Evolutionary conservation across 2,329 filamentous ascomycete genomes (phyloP), one percentile per base, ranked within the genome.

Genomic region (Elsinoe batatas): DNA sequence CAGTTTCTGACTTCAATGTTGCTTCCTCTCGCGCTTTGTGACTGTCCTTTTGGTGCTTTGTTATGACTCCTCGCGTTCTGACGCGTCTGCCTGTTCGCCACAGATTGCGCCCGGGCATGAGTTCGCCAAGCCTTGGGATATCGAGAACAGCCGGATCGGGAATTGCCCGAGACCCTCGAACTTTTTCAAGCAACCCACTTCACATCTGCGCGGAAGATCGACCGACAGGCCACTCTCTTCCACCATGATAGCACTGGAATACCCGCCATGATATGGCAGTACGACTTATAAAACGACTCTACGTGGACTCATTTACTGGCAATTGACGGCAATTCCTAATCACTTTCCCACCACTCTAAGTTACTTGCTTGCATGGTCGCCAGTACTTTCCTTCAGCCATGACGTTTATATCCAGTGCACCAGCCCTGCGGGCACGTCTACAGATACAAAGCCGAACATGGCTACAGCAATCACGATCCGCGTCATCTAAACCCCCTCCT

Each of bases 401-500:
- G 40, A 37, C 10, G 38, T 51, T 38, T 8, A 3, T 38, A 4
- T 10, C 15, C 5, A 17, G 13, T n/a, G 6, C 10, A 18, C 26
- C 47, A 10, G 47, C 30, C 6, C 18, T 38, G 7, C 32, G 33
- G 37, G 47, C 47, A 17, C 47, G 47, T 38, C 33, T 51, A 13
- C 44, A 33, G 26, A 13, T 18, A 33, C 44, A 17, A 12, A 12
- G 26, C 26, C 44, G 44, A 33, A 4, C 44, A n/a, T 15, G 17
- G 5, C 3, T 46, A 12, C 33, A 40, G 6, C 43, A n/a, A 44
- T 30, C 18, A 4, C 26, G 26, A 26, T 22, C n/a, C 17, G 13
- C 53, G 5, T 56, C 40, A 22, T 17, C 54, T 3, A 37, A 50
- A 32, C 32, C 42, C 30, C 54, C 47, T 30, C 56, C 56, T 56